These are phyloP conservation scores for Hypoxylon fuscum DNA, from an alignment of 495 filamentous ascomycete species.

Conservation along the genomic window DNA sequence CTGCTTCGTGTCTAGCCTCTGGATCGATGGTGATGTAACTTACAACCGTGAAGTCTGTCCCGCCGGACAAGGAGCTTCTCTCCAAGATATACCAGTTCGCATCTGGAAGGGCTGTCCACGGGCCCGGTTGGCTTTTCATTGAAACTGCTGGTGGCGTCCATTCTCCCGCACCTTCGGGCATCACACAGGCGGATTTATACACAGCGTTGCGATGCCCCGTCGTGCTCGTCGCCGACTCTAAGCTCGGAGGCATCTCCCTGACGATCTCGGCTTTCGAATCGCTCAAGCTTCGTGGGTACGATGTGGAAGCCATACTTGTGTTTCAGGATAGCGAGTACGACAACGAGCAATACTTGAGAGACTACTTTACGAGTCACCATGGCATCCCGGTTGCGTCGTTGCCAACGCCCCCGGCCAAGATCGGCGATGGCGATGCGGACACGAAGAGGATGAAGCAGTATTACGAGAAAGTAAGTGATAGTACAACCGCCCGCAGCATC, in stretches of 20 bases:
- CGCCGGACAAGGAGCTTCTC: slow-evolving; percentile 58
- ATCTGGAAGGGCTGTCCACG: slow-evolving; percentile 53
- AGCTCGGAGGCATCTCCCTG: slow-evolving; percentile 76
- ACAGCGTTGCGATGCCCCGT: slow-evolving; percentile 73
- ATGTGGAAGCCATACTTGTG: slow-evolving; percentile 70
- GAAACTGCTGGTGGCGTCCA: slow-evolving; percentile 83
- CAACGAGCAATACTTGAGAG: slow-evolving; percentile 69
- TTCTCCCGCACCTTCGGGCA: slow-evolving; percentile 77
- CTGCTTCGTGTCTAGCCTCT: not conserved
- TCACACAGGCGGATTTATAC: slow-evolving; percentile 78
- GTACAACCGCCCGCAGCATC: slow-evolving; percentile 34
- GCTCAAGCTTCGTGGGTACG: slow-evolving; percentile 75
- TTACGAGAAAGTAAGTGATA: slow-evolving; percentile 60
- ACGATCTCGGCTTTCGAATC: slow-evolving; percentile 81
- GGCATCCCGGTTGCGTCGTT: slow-evolving; percentile 64
- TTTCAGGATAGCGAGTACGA: slow-evolving; percentile 69
- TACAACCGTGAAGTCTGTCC: slow-evolving; percentile 42
- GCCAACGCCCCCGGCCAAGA: slow-evolving; percentile 60
- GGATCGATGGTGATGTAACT: slow-evolving; percentile 4
- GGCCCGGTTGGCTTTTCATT: slow-evolving; percentile 61
- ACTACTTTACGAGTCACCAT: slow-evolving; percentile 66
- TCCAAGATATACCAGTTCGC: slow-evolving; percentile 55
- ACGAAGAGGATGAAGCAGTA: slow-evolving; percentile 65
- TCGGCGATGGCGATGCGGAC: slow-evolving; percentile 48
- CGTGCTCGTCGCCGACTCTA: slow-evolving; percentile 74